Base-by-base conservation (phyloP, 345 rosid species). In the Hibiscus syriacus region DNA sequence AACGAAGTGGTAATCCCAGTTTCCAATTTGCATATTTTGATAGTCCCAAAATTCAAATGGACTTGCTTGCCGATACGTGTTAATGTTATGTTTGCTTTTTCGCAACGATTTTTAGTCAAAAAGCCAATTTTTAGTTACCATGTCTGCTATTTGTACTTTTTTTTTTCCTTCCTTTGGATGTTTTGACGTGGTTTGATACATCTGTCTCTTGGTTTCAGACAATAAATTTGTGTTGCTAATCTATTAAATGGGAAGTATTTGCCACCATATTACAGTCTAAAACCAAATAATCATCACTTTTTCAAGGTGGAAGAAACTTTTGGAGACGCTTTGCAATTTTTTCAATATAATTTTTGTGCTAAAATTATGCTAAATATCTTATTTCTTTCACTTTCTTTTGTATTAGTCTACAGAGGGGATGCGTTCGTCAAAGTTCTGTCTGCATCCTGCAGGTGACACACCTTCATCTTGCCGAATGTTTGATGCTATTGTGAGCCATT, bases 391-490 rank as follows among this genome's bases (percentile, higher is more conserved):
- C 57, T 25, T 68, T 65, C 66, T 80, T 49, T 56, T 62, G 49
- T 25, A 68, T 54, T 74, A 88, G 97, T 88, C 96, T 58, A 85
- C 86, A 2, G 71, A 85, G 80, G 96, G 90, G 58, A 92, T 88
- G 98, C 90, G 96, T 23, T 77, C 80, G 23, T 92, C 98, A 2
- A 92, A 88, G 68, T 90, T 90, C 77, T 92, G 98, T 69, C 83
- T 92, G 41, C 82, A 88, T 81, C 96, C 93, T 43, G 96, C 90
- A 3, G 97, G 98, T 58, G 98, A 92, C 58, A 88, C 98, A 13
- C 98, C 98, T 57, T 88, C 98, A 39, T 90, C 98, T 38, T 88
- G 93, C 78, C 87, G 97, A 19, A 72, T 90, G 26, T 92, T 90
- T 43, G 97, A 90, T 50, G 98, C 97, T 26, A 86, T 90, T 56